Conservation (phyloP, 805 yeast species). For the Saturnispora besseyi region DNA sequence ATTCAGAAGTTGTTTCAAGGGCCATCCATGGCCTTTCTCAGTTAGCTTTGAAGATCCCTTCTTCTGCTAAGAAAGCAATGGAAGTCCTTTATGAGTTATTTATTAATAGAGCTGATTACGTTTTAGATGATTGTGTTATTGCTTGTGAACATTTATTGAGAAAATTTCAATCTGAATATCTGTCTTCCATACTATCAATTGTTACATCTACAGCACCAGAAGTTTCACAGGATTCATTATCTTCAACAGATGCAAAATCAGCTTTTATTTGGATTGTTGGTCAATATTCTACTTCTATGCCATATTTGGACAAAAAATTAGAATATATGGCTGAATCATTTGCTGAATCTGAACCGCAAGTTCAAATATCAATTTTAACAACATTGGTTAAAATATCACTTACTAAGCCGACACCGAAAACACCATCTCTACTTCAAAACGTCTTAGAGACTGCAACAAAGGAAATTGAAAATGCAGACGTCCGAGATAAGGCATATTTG, state of each 20-base stretch:
- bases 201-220: slow-evolving; percentile 25
- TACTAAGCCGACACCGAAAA: slow-evolving; percentile 24
- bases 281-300: slow-evolving; percentile 56
- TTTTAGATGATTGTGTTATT: slow-evolving; percentile 49
- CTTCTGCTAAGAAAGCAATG: slow-evolving; percentile 45
- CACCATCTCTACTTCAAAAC: slow-evolving; percentile 42
- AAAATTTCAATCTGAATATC: slow-evolving; percentile 48
- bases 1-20: slow-evolving; percentile 62
- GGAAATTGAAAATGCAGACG: slow-evolving; percentile 62
- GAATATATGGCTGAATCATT: slow-evolving; percentile 41
- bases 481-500: slow-evolving; percentile 69
- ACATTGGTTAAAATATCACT: slow-evolving; percentile 51
- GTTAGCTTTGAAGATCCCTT: slow-evolving; percentile 55
- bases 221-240: slow-evolving; percentile 37
- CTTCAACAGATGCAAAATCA: slow-evolving; percentile 42
- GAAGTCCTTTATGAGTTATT: slow-evolving; percentile 51
- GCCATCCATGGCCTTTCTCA: slow-evolving; percentile 64
- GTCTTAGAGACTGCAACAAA: slow-evolving; percentile 56
- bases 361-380: slow-evolving; percentile 53
- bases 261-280: slow-evolving; percentile 67
- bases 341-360: slow-evolving; percentile 46
- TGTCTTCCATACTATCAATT: slow-evolving; percentile 47
- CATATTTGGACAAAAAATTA: slow-evolving; percentile 41
- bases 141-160: slow-evolving; percentile 60
- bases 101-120: slow-evolving; percentile 54